Conservation (phyloP, 1,284 basidiomycete species). For the Sporisorium reilianum region DNA sequence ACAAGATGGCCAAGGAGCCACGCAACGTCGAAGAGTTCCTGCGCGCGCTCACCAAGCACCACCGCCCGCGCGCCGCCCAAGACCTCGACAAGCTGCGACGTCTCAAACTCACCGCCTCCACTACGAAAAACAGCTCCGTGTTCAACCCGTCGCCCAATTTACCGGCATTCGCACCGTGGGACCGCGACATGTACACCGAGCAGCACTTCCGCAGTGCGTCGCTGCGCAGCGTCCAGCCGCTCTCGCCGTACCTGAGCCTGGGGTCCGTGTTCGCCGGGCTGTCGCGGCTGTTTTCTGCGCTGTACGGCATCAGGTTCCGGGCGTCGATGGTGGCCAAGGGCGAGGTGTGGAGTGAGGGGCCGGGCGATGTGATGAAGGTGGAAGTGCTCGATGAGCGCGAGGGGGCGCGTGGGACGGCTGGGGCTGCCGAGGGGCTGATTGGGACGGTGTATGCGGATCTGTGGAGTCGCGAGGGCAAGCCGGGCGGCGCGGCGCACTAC, state of each 20-base stretch:
- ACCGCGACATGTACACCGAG: slow-evolving; percentile 65
- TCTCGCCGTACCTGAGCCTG: slow-evolving; percentile 64
- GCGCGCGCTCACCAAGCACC: slow-evolving; percentile 55
- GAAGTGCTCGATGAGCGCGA: slow-evolving; percentile 89
- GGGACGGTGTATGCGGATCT: slow-evolving; percentile 96
- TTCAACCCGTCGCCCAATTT: slow-evolving; percentile 21
- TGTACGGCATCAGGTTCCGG: slow-evolving; percentile 66
- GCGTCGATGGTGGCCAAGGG: slow-evolving; percentile 72
- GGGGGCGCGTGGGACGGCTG: slow-evolving; percentile 71
- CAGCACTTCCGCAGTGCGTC: slow-evolving; percentile 47
- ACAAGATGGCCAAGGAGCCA: slow-evolving; percentile 67
- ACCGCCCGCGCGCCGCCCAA: slow-evolving; percentile 52
- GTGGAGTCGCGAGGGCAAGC: slow-evolving; percentile 86
- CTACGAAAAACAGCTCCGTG: slow-evolving; percentile 5
- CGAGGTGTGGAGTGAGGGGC: slow-evolving; percentile 83
- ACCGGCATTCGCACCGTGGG: slow-evolving; percentile 57
- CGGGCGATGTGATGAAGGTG: slow-evolving; percentile 82
- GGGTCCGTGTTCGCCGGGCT: slow-evolving; percentile 66
- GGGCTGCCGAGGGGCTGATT: slow-evolving; percentile 73
- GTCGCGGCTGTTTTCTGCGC: slow-evolving; percentile 58
- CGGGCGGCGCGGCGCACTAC: slow-evolving; percentile 93
- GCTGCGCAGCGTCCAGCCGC: slow-evolving; percentile 49
- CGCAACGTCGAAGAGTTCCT: slow-evolving; percentile 62
- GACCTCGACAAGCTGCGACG: slow-evolving; percentile 52
- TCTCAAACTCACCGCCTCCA: slow-evolving; percentile 42